Evolutionary conservation across 2,329 filamentous ascomycete species (phyloP).

Genomic region (Phyllosticta citriasiana): DNA sequence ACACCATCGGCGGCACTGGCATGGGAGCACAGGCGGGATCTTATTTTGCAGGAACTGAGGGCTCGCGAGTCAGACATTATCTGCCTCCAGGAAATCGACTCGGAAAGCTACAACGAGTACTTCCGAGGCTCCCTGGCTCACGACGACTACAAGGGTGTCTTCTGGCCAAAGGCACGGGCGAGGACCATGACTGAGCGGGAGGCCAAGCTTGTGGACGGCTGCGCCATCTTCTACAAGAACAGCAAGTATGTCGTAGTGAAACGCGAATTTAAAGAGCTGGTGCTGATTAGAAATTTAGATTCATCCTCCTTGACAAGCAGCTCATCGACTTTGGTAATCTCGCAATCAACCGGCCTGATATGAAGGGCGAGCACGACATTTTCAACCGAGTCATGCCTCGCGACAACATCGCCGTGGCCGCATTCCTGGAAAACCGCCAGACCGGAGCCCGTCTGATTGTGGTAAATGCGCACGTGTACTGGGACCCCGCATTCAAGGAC

Average conservation of each 20-base stretch:
- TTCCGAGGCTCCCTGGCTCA: conserved; percentile 80
- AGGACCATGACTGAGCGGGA: conserved; percentile 89
- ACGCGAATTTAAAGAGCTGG: background rate
- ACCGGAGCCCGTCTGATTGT: conserved; percentile 90
- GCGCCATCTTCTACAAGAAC: conserved; percentile 92
- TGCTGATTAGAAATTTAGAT: conserved; percentile 30
- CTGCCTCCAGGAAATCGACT: conserved; percentile 87
- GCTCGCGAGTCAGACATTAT: conserved; percentile 78
- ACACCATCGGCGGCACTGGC: conserved; percentile 69
- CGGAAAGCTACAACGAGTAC: conserved; percentile 82
- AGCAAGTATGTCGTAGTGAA: conserved; percentile 50
- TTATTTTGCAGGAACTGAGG: conserved; percentile 74
- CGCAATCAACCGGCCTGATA: conserved; percentile 89
- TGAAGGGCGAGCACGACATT: conserved; percentile 94
- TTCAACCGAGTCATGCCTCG: conserved; percentile 98
- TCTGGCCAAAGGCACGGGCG: conserved; percentile 81
- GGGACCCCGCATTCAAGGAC: conserved; percentile 83
- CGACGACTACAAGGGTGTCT: conserved; percentile 86
- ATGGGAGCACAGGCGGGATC: conserved; percentile 78
- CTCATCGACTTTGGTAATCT: conserved; percentile 84
- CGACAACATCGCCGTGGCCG: conserved; percentile 88
- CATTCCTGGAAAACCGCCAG: conserved; percentile 82
- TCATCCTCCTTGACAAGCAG: conserved; percentile 86
- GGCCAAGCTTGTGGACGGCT: conserved; percentile 83
- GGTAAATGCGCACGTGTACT: conserved; percentile 88